Percentiles rank a stretch among this genome's conserved stretches.
phyloP scores from a whole-genome alignment of 2,329 filamentous ascomycete genomes.

The Sporothrix pallida region DNA sequence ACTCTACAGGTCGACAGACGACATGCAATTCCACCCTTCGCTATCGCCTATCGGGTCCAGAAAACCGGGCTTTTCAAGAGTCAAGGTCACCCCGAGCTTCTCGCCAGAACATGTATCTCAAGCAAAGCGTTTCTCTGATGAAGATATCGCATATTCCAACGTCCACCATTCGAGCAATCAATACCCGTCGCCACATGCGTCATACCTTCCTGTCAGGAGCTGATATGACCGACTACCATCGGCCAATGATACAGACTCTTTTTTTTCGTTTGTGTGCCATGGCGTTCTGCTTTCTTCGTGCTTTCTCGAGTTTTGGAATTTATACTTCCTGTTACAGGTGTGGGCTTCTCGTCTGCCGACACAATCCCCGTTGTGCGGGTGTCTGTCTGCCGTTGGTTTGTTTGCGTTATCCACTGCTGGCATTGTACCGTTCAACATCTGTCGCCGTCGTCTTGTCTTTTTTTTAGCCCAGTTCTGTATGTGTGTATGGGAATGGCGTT shows the following conservation, averaged over 20 bases:
- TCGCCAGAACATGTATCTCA: constrained; percentile 36
- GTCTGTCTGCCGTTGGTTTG: too few species aligned
- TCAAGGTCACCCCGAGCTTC: constrained; percentile 36
- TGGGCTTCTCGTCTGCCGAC: too few species aligned
- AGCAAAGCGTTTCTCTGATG: constrained; percentile 37
- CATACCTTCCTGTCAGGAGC: constrained; percentile 30
- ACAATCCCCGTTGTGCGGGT: too few species aligned
- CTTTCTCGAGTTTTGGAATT: too few species aligned
- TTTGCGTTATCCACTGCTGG: too few species aligned
- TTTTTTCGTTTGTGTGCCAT: not conserved
- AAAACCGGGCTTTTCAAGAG: constrained; percentile 34
- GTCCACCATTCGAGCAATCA: constrained; percentile 34
- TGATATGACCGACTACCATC: not conserved
- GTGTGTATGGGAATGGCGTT: not conserved
- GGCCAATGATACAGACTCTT: not conserved
- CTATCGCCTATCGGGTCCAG: constrained; percentile 2
- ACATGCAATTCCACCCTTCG: constrained; percentile 30
- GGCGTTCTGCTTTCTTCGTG: too few species aligned
- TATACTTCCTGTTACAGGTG: too few species aligned
- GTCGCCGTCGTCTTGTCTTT: too few species aligned
- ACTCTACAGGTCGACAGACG: constrained; percentile 24
- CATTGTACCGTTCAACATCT: too few species aligned
- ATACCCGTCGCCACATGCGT: constrained; percentile 28
- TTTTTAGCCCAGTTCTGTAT: not conserved
- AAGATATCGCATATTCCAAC: constrained; percentile 37